Base-by-base conservation (phyloP, 768 basidiomycete genomes). In the Boletus subparvulus region DNA sequence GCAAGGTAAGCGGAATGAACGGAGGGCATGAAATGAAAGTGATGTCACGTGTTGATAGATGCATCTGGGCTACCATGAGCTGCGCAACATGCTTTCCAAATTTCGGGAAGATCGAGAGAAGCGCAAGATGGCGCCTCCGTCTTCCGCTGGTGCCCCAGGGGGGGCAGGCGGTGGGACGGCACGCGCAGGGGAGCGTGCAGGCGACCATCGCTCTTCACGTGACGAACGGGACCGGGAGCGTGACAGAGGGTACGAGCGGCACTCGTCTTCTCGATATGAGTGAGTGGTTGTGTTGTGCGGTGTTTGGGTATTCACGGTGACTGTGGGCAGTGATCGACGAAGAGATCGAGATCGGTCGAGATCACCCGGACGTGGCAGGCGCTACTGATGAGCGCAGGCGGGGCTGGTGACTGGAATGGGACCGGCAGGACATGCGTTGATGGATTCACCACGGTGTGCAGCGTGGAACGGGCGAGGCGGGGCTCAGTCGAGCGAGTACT, bases 51-150 rank as follows among this genome's bases (percentile, higher is more conserved):
- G 61, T 63, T 64, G 65, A 69, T 72, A 98, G 97, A 96, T 99
- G 92, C 97, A 98, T 79, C 75, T 98, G 68, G 97, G 97, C 11
- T 99, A 99, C 77, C 94, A 98, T 73, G 95, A 98, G 75, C 81
- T 99, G 59, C 92, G 97, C 54, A 92, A 94, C 75, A 90, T 97
- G 85, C 81, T 99, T 51, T 73, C 78, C 56, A 90, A 92, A 69
- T 97, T 98, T 74, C 86, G 87, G 60, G 94, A 95, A 69, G 90
- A 94, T 51, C 87, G 94, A 57, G 88, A 91, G 72, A 90, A 90
- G 74, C 80, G 79, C 57, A 86, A 88, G 68, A 86, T 84, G 69
- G 78, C 74, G 60, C 80, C 80, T 40, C 79, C 83, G 55, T 73
- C 78, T 47, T 60, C 67, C 11, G 63, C 52, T 26, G 65, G 74